Evolutionary conservation across 176 grass and related monocot genomes (phyloP).

Genomic region (Lolium rigidum): DNA sequence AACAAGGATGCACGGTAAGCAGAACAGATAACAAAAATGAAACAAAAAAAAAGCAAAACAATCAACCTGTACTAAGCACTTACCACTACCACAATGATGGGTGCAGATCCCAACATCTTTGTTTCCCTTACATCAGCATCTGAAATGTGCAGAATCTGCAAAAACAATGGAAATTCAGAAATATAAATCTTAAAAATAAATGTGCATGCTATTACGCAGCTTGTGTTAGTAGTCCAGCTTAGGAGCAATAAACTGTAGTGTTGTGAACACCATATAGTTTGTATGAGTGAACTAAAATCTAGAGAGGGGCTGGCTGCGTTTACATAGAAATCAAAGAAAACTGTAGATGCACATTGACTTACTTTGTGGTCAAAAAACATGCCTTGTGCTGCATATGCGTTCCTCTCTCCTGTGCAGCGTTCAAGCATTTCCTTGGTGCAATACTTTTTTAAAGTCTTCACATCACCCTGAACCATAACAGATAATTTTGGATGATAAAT

Average conservation of each 20-base stretch:
- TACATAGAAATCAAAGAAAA: conserved; percentile 4
- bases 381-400: conserved; percentile 80
- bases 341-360: conserved; percentile 35
- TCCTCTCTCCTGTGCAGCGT: conserved; percentile 88
- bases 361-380: conserved; percentile 97
- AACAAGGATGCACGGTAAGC: conserved; percentile 32
- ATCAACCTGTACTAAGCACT: conserved; percentile 26
- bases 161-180: conserved; percentile 33
- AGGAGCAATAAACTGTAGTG: conserved; percentile 35
- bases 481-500: conserved; percentile 10
- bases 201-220: neutral
- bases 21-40: conserved; percentile 30
- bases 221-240: conserved; percentile 23
- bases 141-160: conserved; percentile 96
- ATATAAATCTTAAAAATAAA: neutral
- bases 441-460: conserved; percentile 73
- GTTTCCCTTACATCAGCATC: conserved; percentile 94
- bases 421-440: conserved; percentile 92
- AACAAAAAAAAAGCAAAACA: neutral
- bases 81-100: conserved; percentile 75
- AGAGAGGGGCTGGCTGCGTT: conserved; percentile 9
- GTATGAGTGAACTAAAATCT: conserved; percentile 24
- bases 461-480: conserved; percentile 46
- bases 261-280: conserved; percentile 5
- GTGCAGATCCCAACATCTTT: conserved; percentile 92